Conservation (phyloP, 768 basidiomycete species). For the Termitomyces sp. region DNA sequence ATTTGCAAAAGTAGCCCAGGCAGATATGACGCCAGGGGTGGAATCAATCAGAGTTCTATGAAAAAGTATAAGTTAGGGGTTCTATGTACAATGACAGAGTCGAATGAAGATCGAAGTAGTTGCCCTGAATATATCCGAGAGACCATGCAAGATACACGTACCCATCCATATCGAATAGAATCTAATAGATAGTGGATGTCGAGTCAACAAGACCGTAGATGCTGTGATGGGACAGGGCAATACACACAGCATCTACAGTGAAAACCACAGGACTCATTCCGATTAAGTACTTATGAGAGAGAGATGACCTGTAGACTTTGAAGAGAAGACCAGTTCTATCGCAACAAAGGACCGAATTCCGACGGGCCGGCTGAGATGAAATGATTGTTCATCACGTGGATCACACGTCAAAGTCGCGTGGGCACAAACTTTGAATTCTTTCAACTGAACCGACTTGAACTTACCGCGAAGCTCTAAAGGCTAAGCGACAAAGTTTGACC, state of each 20-base stretch:
- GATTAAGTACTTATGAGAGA: background rate
- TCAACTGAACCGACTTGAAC: too few relatives aligned
- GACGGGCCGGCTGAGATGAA: background rate
- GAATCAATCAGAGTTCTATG: conserved; percentile 74
- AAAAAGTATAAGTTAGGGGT: background rate
- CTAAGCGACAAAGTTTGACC: too few relatives aligned
- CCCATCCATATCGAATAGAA: conserved; percentile 74
- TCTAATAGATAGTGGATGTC: conserved; percentile 28
- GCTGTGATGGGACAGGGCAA: background rate
- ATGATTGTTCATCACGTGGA: background rate
- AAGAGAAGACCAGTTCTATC: too few relatives aligned
- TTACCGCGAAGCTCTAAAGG: too few relatives aligned
- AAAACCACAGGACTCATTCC: conserved; percentile 33
- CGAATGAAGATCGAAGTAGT: background rate
- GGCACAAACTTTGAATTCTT: too few relatives aligned
- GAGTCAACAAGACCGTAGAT: conserved; percentile 2
- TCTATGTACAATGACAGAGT: background rate
- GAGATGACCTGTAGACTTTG: background rate
- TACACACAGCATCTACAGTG: conserved; percentile 52
- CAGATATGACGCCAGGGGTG: conserved; percentile 75
- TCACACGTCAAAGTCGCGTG: too few relatives aligned
- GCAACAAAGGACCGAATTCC: background rate
- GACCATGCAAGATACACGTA: conserved; percentile 21
- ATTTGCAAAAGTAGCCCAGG: conserved; percentile 69
- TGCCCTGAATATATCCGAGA: background rate